phyloP scores from a whole-genome alignment of 129 eudicot genomes.

The Mikania micrantha region DNA sequence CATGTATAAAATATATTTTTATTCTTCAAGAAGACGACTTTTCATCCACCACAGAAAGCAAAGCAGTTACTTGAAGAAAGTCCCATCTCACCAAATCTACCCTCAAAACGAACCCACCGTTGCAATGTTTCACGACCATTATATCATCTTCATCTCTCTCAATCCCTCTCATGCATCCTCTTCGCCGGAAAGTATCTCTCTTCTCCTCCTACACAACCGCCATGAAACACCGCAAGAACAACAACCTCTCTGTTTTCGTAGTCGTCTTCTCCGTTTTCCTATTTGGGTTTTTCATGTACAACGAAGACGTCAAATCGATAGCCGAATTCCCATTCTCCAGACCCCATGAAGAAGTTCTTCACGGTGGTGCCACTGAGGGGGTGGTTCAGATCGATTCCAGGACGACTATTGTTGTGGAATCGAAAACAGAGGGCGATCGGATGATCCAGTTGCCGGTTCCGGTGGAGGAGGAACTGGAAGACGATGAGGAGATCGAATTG shows the following conservation, averaged over 20 bases:
- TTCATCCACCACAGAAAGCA: conserved; percentile 42
- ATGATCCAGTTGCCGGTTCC: conserved; percentile 44
- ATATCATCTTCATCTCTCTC: conserved; percentile 9
- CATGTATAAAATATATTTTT: too few relatives aligned
- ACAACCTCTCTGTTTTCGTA: conserved; percentile 53
- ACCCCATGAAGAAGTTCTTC: conserved; percentile 30
- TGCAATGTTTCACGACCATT: conserved; percentile 20
- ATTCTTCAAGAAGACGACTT: conserved; percentile 38
- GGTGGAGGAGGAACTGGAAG: conserved; percentile 44
- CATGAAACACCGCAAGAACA: conserved; percentile 67
- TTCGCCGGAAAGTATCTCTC: conserved; percentile 58
- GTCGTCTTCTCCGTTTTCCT: conserved; percentile 71
- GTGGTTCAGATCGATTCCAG: conserved; percentile 35
- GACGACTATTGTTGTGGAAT: conserved; percentile 42
- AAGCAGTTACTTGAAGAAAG: conserved; percentile 51
- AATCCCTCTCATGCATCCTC: conserved; percentile 45
- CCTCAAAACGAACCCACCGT: conserved; percentile 24
- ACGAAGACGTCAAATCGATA: conserved; percentile 82
- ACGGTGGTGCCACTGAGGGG: neutral
- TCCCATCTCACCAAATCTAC: conserved; percentile 75
- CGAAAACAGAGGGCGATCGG: conserved; percentile 30
- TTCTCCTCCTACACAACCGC: conserved; percentile 27
- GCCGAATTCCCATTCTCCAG: conserved; percentile 77
- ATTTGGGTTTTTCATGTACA: conserved; percentile 83
- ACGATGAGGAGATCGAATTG: conserved; percentile 59